Evolutionary conservation across 805 yeast species (phyloP).

Genomic region (Saturnispora gosingensis): DNA sequence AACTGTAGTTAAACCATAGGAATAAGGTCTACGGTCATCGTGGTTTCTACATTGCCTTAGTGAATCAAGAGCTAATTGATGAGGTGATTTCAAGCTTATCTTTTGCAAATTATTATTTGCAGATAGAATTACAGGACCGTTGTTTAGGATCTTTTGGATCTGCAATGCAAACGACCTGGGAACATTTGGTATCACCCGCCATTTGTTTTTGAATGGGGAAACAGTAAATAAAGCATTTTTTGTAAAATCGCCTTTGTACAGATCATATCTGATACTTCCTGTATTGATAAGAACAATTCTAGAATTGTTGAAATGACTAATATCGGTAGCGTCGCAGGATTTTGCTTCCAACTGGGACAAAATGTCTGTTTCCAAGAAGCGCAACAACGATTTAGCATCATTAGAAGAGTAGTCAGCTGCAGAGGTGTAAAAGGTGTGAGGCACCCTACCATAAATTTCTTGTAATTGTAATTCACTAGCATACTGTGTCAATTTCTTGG

Average conservation of each 20-base stretch:
- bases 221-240: conserved; percentile 71
- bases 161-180: conserved; percentile 48
- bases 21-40: conserved; percentile 8
- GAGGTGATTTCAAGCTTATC: conserved; percentile 17
- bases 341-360: conserved; percentile 28
- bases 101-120: background rate
- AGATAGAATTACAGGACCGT: conserved; percentile 32
- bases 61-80: conserved; percentile 18
- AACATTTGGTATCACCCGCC: conserved; percentile 56
- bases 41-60: too few species aligned
- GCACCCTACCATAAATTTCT: conserved; percentile 55
- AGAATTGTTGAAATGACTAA: conserved; percentile 16
- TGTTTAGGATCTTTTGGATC: conserved; percentile 50
- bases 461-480: conserved; percentile 45
- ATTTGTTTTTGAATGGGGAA: conserved; percentile 74
- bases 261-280: conserved; percentile 81
- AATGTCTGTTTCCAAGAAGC: conserved; percentile 48
- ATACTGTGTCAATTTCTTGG: conserved; percentile 31
- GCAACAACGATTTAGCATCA: conserved; percentile 46
- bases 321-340: conserved; percentile 21
- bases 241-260: conserved; percentile 78
- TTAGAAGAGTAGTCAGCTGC: conserved; percentile 48
- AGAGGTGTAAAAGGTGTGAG: conserved; percentile 53
- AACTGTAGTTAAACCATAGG: conserved; percentile 68
- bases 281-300: conserved; percentile 68